Evolutionary conservation across 768 basidiomycete species (phyloP), one percentile per base, ranked within the genome.

Genomic region (Mycena venus): DNA sequence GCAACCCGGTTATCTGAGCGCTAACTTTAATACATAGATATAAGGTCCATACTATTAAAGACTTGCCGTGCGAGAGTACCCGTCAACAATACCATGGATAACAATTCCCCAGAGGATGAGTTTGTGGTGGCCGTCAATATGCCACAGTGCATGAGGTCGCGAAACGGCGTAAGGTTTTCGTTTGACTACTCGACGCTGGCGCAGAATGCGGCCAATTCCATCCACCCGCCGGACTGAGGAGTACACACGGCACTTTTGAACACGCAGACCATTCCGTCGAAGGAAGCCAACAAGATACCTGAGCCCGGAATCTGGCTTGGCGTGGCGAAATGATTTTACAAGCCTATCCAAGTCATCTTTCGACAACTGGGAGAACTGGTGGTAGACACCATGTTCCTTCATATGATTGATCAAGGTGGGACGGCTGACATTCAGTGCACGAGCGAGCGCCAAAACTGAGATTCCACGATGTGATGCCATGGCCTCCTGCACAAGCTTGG

Each of bases 1-100:
- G 69, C 21, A 79, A 34, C 29, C 44, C 76, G 25, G 68, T 70
- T 5, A 77, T 59, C 68, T 74, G 10, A 42, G 19, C 23, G 23
- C 21, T 25, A 36, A 14, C 23, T 38, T 21, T n/a, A 23, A n/a
- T n/a, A n/a, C n/a, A n/a, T n/a, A n/a, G n/a, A 70, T 53, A 42
- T 15, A 8, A 21, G 2, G 32, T 15, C 15, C 2, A 51, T 21
- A 0, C 2, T 27, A 2, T 17, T 19, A 51, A 53, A 14, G 31
- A 70, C 77, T n/a, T 53, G 83, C 82, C 21, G 78, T 82, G 12
- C 79, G 74, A 64, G 74, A 78, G 72, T 79, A 83, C 0, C 84
- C 84, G 75, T 85, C 82, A 51, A 81, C 68, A 61, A 79, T 69
- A 0, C 80, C 79, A 68, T 83, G 81, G 27, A 82, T 79, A 14